These are phyloP conservation scores for Graphiopsis chlorocephala DNA, from an alignment of 2,329 filamentous ascomycete species.

Conservation along the genomic window DNA sequence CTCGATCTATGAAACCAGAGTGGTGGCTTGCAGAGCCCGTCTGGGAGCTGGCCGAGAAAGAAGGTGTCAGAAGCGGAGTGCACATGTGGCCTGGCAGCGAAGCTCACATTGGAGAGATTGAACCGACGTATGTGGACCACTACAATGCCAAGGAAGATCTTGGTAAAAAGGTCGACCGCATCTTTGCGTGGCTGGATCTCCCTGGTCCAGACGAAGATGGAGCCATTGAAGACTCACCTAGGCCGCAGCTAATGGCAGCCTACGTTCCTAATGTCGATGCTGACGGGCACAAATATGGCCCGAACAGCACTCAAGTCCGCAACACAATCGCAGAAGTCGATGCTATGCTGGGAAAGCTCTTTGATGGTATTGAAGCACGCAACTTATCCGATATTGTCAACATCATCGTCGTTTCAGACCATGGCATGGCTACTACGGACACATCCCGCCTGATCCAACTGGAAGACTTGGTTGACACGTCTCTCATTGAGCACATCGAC, in stretches of 20 bases:
- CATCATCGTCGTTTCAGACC: slow-evolving; percentile 92
- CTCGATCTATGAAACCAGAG: slow-evolving; percentile 72
- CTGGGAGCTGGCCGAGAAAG: slow-evolving; percentile 87
- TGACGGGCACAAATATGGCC: slow-evolving; percentile 83
- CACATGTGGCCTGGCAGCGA: slow-evolving; percentile 99
- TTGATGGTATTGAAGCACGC: slow-evolving; percentile 71
- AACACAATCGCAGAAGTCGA: slow-evolving; percentile 77
- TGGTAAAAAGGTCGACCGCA: slow-evolving; percentile 70
- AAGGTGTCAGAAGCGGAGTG: slow-evolving; percentile 74
- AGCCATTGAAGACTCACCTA: slow-evolving; percentile 44
- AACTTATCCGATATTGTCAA: slow-evolving; percentile 91
- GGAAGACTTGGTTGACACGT: slow-evolving; percentile 79
- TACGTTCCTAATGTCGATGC: slow-evolving; percentile 92
- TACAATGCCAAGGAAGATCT: slow-evolving; percentile 78
- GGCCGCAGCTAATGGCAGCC: slow-evolving; percentile 87
- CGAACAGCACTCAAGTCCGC: slow-evolving; percentile 89
- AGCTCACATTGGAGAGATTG: slow-evolving; percentile 71
- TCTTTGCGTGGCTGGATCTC: slow-evolving; percentile 80
- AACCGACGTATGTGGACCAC: slow-evolving; percentile 78
- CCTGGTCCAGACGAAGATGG: slow-evolving; percentile 64
- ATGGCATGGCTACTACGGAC: slow-evolving; percentile 96
- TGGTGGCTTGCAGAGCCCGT: slow-evolving; percentile 97
- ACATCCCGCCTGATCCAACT: slow-evolving; percentile 77
- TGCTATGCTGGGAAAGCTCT: slow-evolving; percentile 72
- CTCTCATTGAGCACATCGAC: slow-evolving; percentile 77